These are phyloP conservation scores for Cladophialophora chaetospira DNA, from an alignment of 2,329 filamentous ascomycete genomes.

Conservation along the genomic window DNA sequence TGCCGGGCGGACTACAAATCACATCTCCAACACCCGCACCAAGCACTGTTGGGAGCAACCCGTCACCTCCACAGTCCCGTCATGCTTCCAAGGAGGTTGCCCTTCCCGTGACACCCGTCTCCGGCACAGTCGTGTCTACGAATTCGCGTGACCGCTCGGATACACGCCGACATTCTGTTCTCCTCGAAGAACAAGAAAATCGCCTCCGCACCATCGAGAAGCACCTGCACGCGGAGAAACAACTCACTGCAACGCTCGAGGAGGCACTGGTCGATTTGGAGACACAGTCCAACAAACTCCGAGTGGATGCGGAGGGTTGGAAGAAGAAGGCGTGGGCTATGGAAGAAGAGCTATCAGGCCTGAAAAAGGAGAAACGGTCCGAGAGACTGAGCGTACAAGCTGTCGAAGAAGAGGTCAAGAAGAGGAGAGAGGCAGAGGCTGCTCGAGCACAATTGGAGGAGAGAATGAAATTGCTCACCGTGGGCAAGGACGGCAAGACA, in stretches of 20 bases:
- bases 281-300: slow-evolving; percentile 85
- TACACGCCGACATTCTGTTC: slow-evolving; percentile 57
- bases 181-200: slow-evolving; percentile 91
- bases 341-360: slow-evolving; percentile 61
- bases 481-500: slow-evolving; percentile 52
- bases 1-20: slow-evolving; percentile 43
- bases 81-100: slow-evolving; percentile 79
- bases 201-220: slow-evolving; percentile 96
- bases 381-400: slow-evolving; percentile 74
- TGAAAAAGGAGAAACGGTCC: slow-evolving; percentile 61
- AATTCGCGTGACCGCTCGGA: slow-evolving; percentile 41
- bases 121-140: slow-evolving; percentile 23
- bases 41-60: slow-evolving; percentile 55
- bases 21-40: slow-evolving; percentile 37
- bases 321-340: slow-evolving; percentile 79
- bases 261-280: slow-evolving; percentile 95
- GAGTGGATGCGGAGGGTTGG: slow-evolving; percentile 86
- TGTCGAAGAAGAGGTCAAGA: slow-evolving; percentile 94
- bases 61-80: slow-evolving; percentile 63
- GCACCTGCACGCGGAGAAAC: slow-evolving; percentile 92
- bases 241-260: slow-evolving; percentile 91
- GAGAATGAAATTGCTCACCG: slow-evolving; percentile 85
- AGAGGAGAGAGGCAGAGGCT: slow-evolving; percentile 84
- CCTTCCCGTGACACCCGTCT: slow-evolving; percentile 24
- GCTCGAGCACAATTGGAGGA: slow-evolving; percentile 88